Evolutionary conservation across 805 yeast genomes (phyloP), one percentile per base, ranked within the genome.

Genomic region (Scheffersomyces ergatensis): DNA sequence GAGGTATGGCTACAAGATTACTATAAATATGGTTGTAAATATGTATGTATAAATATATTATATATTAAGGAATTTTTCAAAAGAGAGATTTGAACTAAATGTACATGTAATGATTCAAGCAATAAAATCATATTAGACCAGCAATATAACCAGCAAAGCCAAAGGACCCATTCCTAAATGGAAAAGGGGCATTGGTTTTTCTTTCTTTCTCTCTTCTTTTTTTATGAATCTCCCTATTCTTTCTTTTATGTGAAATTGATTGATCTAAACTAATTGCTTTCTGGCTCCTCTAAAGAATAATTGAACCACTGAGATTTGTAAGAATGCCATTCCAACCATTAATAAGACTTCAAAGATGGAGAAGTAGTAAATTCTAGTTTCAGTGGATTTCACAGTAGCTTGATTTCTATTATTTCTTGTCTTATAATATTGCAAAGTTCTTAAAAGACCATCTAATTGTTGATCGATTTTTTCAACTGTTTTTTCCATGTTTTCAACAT

Each of bases 381-480:
- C 87, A 24, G 96, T 88, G 37, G 88, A 79, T 62, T 74, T 74
- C 47, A 88, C 96, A 33, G 96, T 88, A 37, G 84, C 79, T 78
- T 88, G 93, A 68, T 92, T 92, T 68, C 98, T 79, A 67, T 81
- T 81, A 65, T 87, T 92, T 70, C 99, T 83, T 11, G 95, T 82
- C 65, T 82, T 85, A 73, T 90, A 89, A 65, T 90, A 85, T 53
- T 83, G 86, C 58, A 92, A 67, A 29, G 82, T 70, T 49, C 74
- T 74, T 51, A 75, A 67, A 46, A 85, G 66, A 11, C 71, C 69
- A 49, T 74, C 77, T 55, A 85, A 70, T 53, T 83, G 83, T 5
- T 57, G 51, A 51, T 83, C 89, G 44, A 85, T 82, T 41, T 65
- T 66, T 42, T 72, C 74, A 18, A 83, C 79, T 2, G 83, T 73